phyloP scores from a whole-genome alignment of 352 stramenopile genomes.

The Pythium dissotocum region DNA sequence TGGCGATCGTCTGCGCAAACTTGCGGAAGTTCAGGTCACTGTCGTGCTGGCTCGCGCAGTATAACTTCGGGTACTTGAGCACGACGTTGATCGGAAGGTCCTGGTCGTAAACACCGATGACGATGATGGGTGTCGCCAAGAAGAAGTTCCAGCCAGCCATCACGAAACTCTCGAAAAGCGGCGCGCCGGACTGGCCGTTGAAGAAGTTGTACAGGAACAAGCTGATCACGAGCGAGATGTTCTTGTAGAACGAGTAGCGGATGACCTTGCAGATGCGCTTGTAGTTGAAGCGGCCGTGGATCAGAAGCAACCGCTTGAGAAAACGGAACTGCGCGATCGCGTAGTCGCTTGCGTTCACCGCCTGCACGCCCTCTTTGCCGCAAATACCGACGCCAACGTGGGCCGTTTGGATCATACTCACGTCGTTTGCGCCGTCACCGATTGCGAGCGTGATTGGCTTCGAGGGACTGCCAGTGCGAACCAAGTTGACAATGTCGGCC shows the following conservation, averaged over 20 bases:
- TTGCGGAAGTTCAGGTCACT: slow-evolving; percentile 63
- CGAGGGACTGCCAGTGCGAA: slow-evolving; percentile 54
- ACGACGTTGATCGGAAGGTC: slow-evolving; percentile 69
- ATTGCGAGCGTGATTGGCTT: slow-evolving; percentile 90
- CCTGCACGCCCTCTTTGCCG: slow-evolving; percentile 90
- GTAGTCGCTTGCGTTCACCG: slow-evolving; percentile 92
- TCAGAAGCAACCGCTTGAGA: slow-evolving; percentile 92
- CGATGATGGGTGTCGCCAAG: slow-evolving; percentile 88
- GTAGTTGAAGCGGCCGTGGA: slow-evolving; percentile 98
- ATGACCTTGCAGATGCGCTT: slow-evolving; percentile 94
- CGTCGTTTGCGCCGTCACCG: slow-evolving; percentile 94
- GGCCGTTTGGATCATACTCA: slow-evolving; percentile 94
- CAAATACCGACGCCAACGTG: slow-evolving; percentile 94
- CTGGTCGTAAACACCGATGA: slow-evolving; percentile 80
- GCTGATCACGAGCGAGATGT: slow-evolving; percentile 65
- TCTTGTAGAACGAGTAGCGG: slow-evolving; percentile 88
- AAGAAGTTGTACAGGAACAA: slow-evolving; percentile 83
- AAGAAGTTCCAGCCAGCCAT: slow-evolving; percentile 85
- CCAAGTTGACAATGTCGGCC: slow-evolving; percentile 74
- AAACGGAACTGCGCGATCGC: slow-evolving; percentile 94
- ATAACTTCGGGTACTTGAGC: slow-evolving; percentile 57
- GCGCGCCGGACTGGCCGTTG: slow-evolving; percentile 81
- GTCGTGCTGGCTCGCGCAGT: slow-evolving; percentile 46
- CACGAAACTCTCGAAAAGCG: slow-evolving; percentile 83
- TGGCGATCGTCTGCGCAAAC: slow-evolving; percentile 55